Evolutionary conservation across 2,329 filamentous ascomycete genomes (phyloP).

Genomic region (Pseudopithomyces chartarum): DNA sequence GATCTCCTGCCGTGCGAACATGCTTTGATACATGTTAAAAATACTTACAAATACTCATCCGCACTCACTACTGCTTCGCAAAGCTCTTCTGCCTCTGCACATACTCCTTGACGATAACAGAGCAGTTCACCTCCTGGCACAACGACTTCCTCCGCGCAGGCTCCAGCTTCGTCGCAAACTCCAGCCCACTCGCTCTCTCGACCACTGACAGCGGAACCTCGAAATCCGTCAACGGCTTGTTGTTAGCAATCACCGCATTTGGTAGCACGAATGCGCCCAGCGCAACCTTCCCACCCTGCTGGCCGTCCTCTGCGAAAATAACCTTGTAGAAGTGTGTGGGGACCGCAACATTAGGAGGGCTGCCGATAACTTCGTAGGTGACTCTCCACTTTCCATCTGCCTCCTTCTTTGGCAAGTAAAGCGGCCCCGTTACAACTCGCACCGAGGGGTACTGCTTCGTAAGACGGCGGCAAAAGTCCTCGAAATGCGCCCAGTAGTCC

Average conservation of each 20-base stretch:
- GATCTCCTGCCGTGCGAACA: conserved; percentile 2
- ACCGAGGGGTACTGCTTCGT: conserved; percentile 83
- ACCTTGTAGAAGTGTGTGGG: conserved; percentile 99
- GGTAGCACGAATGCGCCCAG: conserved; percentile 94
- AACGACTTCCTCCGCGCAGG: conserved; percentile 73
- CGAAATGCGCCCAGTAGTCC: conserved; percentile 99
- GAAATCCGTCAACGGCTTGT: conserved; percentile 86
- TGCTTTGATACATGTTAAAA: conserved; percentile 17
- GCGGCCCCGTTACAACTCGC: conserved; percentile 86
- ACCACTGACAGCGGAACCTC: conserved; percentile 93
- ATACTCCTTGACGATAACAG: conserved; percentile 82
- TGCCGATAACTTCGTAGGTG: conserved; percentile 92
- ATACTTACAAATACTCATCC: background rate
- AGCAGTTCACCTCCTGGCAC: conserved; percentile 85
- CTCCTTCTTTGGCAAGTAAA: conserved; percentile 89
- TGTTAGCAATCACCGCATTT: conserved; percentile 85
- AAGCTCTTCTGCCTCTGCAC: conserved; percentile 60
- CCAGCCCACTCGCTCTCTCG: conserved; percentile 87
- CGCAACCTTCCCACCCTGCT: conserved; percentile 68
- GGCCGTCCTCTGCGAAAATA: conserved; percentile 89
- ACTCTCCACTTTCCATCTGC: conserved; percentile 95
- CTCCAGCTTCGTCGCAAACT: conserved; percentile 84
- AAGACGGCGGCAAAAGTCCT: conserved; percentile 91
- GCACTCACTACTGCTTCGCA: conserved; percentile 33
- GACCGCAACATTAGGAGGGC: conserved; percentile 90